These are phyloP conservation scores for Orychophragmus violaceus DNA, from an alignment of 345 rosid species.

Conservation along the genomic window DNA sequence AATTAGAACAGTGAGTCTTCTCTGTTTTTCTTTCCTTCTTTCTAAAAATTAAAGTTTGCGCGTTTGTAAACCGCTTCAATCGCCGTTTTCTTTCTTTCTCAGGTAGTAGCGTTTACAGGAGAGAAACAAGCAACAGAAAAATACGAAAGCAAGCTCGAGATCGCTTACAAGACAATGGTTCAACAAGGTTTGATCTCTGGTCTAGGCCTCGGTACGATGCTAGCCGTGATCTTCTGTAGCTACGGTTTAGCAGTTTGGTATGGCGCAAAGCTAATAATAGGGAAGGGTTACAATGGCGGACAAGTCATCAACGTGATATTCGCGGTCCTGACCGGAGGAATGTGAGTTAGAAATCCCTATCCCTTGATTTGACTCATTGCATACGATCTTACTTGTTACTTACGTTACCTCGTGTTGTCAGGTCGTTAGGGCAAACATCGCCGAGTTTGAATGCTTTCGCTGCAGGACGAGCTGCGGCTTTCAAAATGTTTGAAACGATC, in stretches of 20 bases:
- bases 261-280: conserved; percentile 55
- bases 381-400: background rate
- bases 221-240: conserved; percentile 37
- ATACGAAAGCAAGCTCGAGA: conserved; percentile 46
- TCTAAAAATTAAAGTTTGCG: background rate
- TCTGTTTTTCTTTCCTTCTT: background rate
- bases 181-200: conserved; percentile 72
- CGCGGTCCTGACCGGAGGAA: conserved; percentile 65
- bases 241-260: conserved; percentile 71
- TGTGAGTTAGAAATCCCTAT: conserved; percentile 37
- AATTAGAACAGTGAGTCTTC: conserved; percentile 81
- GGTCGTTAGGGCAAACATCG: conserved; percentile 79
- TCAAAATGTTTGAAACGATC: conserved; percentile 51
- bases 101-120: conserved; percentile 84
- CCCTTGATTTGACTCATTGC: background rate
- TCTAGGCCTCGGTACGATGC: conserved; percentile 48
- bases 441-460: conserved; percentile 68
- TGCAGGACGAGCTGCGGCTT: conserved; percentile 71
- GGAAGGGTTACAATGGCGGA: conserved; percentile 69
- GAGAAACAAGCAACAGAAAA: conserved; percentile 63
- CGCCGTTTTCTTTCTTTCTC: background rate
- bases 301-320: conserved; percentile 57
- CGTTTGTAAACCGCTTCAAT: background rate
- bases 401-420: conserved; percentile 23
- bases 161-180: conserved; percentile 47